Base-by-base conservation (phyloP, 768 basidiomycete genomes). In the Symmetrospora coprosmae region DNA sequence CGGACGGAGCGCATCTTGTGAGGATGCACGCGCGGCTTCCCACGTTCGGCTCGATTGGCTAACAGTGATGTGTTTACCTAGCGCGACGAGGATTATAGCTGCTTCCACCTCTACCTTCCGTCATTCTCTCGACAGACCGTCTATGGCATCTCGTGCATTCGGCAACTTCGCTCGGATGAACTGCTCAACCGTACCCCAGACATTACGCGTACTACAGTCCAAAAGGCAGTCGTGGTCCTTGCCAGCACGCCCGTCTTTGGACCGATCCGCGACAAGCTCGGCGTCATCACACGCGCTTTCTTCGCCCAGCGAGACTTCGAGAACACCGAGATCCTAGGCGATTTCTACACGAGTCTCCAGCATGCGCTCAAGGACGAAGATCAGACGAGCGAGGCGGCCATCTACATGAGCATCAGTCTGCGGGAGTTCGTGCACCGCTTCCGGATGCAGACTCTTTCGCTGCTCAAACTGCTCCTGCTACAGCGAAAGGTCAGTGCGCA, bases 101-200 rank as follows among this genome's bases (percentile, higher is more conserved):
- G 96, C 72, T 99, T 99, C 69, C 89, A 92, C 70, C 74, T 92
- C 27, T 46, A 62, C 58, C 27, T 65, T 37, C 60, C 66, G 27
- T 23, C 76, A 80, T 13, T 78, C 81, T 9, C 79, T 79, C 0
- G 50, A 0, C 80, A 79, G 17, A 97, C 94, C 3, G 75, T 97
- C 37, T 99, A 97, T 69, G 94, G 92, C 34, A 97, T 99, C 70
- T 96, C 91, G 82, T 92, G 68, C 73, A 96, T 97, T 67, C 87
- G 91, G 48, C 94, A 99, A 75, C 88, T 99, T 33, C 76, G 86
- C 9, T 77, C 90, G 1, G 78, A 83, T 0, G 77, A 82, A 23
- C 77, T 99, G 28, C 75, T 88, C 3, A 83, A 85, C 46, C 85
- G 83, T 69, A 79, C 81, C 37, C 73, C 72, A 34, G 91, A 94